Conservation (phyloP, 257 asterid species). For the Misopates orontium region DNA sequence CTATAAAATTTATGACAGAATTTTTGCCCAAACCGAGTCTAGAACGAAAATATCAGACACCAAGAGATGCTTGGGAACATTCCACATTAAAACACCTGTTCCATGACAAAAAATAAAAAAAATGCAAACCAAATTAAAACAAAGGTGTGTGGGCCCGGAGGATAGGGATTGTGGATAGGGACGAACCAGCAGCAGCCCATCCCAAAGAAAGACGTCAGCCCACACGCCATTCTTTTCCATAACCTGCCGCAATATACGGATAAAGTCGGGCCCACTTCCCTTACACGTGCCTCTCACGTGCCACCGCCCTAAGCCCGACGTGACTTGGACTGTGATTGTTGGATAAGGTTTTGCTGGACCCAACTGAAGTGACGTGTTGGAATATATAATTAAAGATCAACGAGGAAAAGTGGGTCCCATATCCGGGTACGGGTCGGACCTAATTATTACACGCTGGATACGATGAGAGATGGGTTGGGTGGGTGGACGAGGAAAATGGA, state of each 20-base stretch:
- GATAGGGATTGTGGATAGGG: slow-evolving; percentile 36
- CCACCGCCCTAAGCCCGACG: slow-evolving; percentile 1
- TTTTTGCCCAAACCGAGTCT: no score
- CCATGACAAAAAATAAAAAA: background rate
- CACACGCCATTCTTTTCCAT: slow-evolving; percentile 43
- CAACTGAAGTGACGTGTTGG: background rate
- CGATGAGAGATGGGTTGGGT: background rate
- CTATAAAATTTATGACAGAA: no score
- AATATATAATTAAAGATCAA: background rate
- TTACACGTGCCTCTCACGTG: slow-evolving; percentile 39
- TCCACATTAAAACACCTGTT: slow-evolving; percentile 6
- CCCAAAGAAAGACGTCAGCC: slow-evolving; percentile 31
- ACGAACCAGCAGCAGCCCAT: slow-evolving; percentile 32
- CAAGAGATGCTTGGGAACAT: slow-evolving; percentile 31
- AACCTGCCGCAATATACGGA: slow-evolving; percentile 42
- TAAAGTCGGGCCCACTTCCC: slow-evolving; percentile 48
- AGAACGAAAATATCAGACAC: no score
- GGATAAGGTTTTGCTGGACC: background rate
- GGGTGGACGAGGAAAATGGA: slow-evolving; percentile 50
- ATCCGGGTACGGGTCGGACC: slow-evolving; percentile 1
- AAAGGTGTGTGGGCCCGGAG: slow-evolving; percentile 30
- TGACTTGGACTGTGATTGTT: background rate
- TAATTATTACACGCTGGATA: slow-evolving; percentile 31
- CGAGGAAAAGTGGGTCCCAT: background rate
- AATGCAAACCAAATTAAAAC: background rate